These are phyloP conservation scores for Amanita rubescens DNA, from an alignment of 768 basidiomycete genomes.

Conservation along the genomic window DNA sequence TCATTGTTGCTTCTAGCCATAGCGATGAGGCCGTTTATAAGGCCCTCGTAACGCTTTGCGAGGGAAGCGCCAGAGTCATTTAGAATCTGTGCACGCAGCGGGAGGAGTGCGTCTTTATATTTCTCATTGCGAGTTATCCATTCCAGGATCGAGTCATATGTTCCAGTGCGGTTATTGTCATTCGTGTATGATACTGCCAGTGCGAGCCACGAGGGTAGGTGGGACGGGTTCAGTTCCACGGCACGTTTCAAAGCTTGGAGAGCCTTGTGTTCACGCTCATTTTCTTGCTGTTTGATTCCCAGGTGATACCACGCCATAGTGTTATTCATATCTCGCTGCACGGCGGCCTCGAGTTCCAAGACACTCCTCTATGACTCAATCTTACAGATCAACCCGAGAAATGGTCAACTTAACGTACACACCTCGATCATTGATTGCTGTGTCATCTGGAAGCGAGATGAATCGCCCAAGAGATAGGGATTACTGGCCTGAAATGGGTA, in stretches of 20 bases:
- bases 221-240: conserved; percentile 69
- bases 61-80: conserved; percentile 22
- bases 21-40: conserved; percentile 74
- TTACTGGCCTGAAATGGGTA: conserved; percentile 77
- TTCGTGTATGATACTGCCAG: conserved; percentile 89
- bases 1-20: conserved; percentile 61
- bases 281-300: conserved; percentile 96
- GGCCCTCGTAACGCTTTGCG: conserved; percentile 35
- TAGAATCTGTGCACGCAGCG: conserved; percentile 28
- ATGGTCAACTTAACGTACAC: conserved; percentile 8
- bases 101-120: conserved; percentile 40
- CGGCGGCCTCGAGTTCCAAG: conserved; percentile 82
- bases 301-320: conserved; percentile 83
- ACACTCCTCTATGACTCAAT: conserved; percentile 56
- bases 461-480: conserved; percentile 65
- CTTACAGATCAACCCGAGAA: conserved; percentile 13
- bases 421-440: conserved; percentile 38
- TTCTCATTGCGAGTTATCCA: conserved; percentile 70
- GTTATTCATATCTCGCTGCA: conserved; percentile 68
- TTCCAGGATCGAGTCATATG: conserved; percentile 72
- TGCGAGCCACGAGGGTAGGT: conserved; percentile 82
- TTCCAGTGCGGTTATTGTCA: conserved; percentile 66
- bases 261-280: conserved; percentile 89
- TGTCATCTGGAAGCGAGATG: conserved; percentile 39
- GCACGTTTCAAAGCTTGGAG: conserved; percentile 78